Base-by-base conservation (phyloP, 148 eudicot genomes). In the Persicaria tinctoria region DNA sequence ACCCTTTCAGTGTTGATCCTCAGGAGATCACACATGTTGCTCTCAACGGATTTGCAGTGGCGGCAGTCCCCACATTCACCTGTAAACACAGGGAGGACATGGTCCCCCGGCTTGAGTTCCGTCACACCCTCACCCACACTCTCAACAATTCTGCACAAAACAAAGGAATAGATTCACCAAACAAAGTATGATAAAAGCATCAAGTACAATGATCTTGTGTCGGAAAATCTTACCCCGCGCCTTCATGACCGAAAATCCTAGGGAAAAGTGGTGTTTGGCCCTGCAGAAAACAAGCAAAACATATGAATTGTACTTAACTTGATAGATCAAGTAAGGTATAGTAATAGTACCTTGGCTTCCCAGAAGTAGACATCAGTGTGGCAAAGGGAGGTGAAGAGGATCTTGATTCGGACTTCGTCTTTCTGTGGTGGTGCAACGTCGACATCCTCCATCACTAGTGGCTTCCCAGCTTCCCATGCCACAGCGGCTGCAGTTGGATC, bases 381-480 rank as follows among this genome's bases (percentile, higher is more conserved):
- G 78, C 97, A 91, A 18, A 91, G 91, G 14, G 97, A 84, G 49
- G 97, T 89, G 83, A 78, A 83, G 63, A 89, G 89, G 77, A 91
- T 91, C 84, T 86, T 89, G 23, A 91, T 68, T 5, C 97, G 87
- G 75, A 91, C 97, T 76, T 91, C 97, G 84, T 81, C 72, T 62
- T 84, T 84, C 82, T 87, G 91, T 45, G 97, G 97, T 23, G 97
- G 97, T 0, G 91, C 97, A 27, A 91, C 93, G 77, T 91, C 93
- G 59, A 91, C 91, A 72, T 86, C 89, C 68, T 89, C 97, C 0
- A 91, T 89, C 77, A 86, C 89, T 16, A 91, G 68, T 1, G 97
- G 93, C 74, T 91, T 91, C 68, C 91, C 93, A 16, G 97, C 91
- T 81, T 91, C 97, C 97, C 97, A 91, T 80, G 97, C 91, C 76